These are phyloP conservation scores for Mycena olivaceomarginata DNA, from an alignment of 768 basidiomycete genomes.

Conservation along the genomic window DNA sequence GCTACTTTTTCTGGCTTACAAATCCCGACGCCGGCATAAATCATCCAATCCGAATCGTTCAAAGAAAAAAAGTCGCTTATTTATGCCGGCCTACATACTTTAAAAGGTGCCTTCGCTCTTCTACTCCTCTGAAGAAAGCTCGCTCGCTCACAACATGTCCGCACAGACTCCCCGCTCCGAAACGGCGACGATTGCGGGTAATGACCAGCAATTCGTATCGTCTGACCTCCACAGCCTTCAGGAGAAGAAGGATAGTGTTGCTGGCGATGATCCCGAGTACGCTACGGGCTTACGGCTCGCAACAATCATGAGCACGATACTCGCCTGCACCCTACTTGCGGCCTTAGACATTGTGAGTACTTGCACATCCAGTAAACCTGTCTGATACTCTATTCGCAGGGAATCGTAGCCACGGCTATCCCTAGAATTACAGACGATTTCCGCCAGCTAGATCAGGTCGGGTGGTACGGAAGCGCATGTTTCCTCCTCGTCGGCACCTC, in stretches of 20 bases:
- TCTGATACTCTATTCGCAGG: neutral
- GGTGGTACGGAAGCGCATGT: slow-evolving; percentile 23
- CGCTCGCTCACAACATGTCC: neutral
- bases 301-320: slow-evolving; percentile 8
- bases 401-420: slow-evolving; percentile 14
- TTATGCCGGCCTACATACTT: too few species aligned
- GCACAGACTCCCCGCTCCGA: neutral
- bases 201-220: neutral
- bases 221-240: neutral
- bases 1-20: too few species aligned
- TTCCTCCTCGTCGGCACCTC: slow-evolving; percentile 24
- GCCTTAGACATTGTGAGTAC: slow-evolving; percentile 7
- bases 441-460: neutral
- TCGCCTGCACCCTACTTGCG: neutral
- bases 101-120: too few species aligned
- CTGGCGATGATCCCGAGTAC: neutral
- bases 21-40: too few species aligned
- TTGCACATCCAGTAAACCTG: too few species aligned
- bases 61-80: too few species aligned
- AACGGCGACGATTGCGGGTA: neutral
- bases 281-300: slow-evolving; percentile 11
- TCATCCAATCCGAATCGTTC: too few species aligned
- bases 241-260: neutral
- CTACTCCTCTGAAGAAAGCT: too few species aligned
- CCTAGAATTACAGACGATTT: slow-evolving; percentile 13